Evolutionary conservation across 257 asterid species (phyloP), one percentile per base, ranked within the genome.

Genomic region (Jaltomata sinuosa): DNA sequence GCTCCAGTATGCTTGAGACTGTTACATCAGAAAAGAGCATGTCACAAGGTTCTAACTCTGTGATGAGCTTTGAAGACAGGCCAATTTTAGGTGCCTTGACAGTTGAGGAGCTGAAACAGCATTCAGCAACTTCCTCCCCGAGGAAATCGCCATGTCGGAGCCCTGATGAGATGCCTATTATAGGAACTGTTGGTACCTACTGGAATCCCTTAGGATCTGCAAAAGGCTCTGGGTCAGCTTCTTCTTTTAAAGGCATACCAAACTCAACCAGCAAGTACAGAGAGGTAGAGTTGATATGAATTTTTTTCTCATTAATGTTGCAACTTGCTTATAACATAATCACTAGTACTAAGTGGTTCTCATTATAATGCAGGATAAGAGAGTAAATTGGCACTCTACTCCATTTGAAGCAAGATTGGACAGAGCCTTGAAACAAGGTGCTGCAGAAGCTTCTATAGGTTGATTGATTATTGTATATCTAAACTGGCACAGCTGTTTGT

Each of bases 21-120:
- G 38, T 87, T 80, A 65, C 85, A 49, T 76, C 91, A 50, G 91
- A 42, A 55, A 88, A 68, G 54, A 79, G 88, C 49, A n/a, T 54
- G 53, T 91, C 96, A 61, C 91, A 82, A 77, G 91, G 94, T 64
- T 85, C 93, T 38, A 89, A 77, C 74, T 87, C 96, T 57, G 84
- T 64, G 4, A 90, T 84, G 87, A 92, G 89, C 89, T 95, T 91
- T 49, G 98, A 91, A 59, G 99, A 97, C 85, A 89, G 99, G 38
- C 99, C 99, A 8, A 95, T 97, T 86, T 91, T 97, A 87, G 99
- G 99, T 36, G 99, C 98, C 34, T 78, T 95, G 90, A 97, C 98
- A 3, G 92, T 94, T 57, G 99, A 97, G 52, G 98, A 95, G 89
- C 91, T 97, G 86, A 95, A 92, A 85, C 97, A 94, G 78, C 83